phyloP scores from a whole-genome alignment of 2,329 filamentous ascomycete genomes.

The Colletotrichum horii region DNA sequence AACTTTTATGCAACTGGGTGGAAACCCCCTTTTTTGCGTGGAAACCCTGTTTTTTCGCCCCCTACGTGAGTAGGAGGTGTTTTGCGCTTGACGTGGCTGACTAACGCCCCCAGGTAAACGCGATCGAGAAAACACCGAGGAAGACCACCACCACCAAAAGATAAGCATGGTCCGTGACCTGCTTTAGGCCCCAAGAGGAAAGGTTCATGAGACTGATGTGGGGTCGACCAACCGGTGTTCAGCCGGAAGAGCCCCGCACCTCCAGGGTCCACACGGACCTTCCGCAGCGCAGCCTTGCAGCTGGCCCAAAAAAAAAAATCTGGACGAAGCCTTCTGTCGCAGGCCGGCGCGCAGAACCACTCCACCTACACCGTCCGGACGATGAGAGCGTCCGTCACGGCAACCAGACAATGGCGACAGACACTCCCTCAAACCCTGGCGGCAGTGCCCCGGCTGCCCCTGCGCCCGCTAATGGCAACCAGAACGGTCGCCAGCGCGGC shows the following conservation, averaged over 20 bases:
- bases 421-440: neutral
- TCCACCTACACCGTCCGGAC: conserved; percentile 13
- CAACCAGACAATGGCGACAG: conserved; percentile 16
- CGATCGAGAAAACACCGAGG: neutral
- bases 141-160: neutral
- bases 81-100: no score
- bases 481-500: neutral
- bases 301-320: conserved; percentile 14
- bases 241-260: neutral
- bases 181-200: neutral
- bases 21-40: no score
- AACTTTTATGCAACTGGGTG: no score
- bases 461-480: neutral
- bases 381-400: conserved; percentile 14
- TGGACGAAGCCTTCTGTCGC: conserved; percentile 1
- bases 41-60: no score
- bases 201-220: accelerated
- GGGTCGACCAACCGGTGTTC: neutral
- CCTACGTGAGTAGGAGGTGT: no score
- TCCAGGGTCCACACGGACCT: neutral
- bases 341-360: neutral
- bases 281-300: conserved; percentile 18
- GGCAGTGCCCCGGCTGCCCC: neutral
- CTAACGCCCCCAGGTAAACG: no score
- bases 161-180: neutral